phyloP scores from a whole-genome alignment of 805 yeast species.

The Saturnispora serradocipensis region DNA sequence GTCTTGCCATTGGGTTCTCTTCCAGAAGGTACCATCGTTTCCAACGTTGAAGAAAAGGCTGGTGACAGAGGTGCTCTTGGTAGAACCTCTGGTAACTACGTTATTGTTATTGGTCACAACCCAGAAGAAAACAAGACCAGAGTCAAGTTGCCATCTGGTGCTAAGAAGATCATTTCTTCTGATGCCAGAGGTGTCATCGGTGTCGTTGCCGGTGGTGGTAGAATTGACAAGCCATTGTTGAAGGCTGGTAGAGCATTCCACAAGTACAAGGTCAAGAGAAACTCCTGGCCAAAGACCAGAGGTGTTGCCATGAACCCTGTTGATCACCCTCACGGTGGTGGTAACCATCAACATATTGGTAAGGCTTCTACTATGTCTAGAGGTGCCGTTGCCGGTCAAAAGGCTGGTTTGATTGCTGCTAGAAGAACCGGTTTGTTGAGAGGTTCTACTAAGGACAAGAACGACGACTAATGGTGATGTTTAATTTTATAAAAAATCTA shows the following conservation, averaged over 20 bases:
- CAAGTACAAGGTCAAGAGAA: slow-evolving; percentile 98
- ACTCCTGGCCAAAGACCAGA: slow-evolving; percentile 99
- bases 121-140: slow-evolving; percentile 98
- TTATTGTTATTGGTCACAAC: slow-evolving; percentile 98
- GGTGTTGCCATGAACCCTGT: slow-evolving; percentile 99
- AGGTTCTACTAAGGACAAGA: slow-evolving; percentile 77
- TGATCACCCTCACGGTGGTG: slow-evolving; percentile 99
- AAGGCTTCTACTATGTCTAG: slow-evolving; percentile 98
- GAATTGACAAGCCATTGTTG: slow-evolving; percentile 98
- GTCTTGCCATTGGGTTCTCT: slow-evolving; percentile 92
- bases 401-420: slow-evolving; percentile 99
- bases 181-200: slow-evolving; percentile 99
- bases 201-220: slow-evolving; percentile 99
- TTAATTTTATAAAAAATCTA: background rate
- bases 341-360: slow-evolving; percentile 99
- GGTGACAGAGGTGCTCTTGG: slow-evolving; percentile 99
- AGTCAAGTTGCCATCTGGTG: slow-evolving; percentile 98
- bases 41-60: slow-evolving; percentile 97
- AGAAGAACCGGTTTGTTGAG: slow-evolving; percentile 99
- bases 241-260: slow-evolving; percentile 99
- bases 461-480: slow-evolving; percentile 23
- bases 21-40: slow-evolving; percentile 98
- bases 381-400: slow-evolving; percentile 99
- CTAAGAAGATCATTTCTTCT: slow-evolving; percentile 92
- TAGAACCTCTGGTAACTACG: slow-evolving; percentile 99